Evolutionary conservation across 1,284 basidiomycete genomes (phyloP), one percentile per base, ranked within the genome.

Genomic region (Trichosporon faecale): DNA sequence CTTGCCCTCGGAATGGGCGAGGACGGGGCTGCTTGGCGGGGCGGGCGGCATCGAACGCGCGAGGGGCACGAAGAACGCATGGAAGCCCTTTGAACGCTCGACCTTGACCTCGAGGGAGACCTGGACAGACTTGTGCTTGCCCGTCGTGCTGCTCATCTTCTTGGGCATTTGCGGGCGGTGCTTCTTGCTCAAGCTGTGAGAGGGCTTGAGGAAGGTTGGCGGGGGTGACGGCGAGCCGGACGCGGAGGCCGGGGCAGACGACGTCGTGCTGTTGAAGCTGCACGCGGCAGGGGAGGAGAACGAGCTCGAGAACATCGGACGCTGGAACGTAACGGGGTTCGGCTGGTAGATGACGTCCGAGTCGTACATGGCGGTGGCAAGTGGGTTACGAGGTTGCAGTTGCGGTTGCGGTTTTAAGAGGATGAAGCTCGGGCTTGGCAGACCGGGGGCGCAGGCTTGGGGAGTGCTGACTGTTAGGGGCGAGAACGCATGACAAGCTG

Each of bases 31-130:
- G 52, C 73, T 76, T 4, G 81, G 81, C 23, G 81, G 81, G 5
- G 78, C 78, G 1, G 76, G 76, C 6, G 81, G 81, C 67, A 80
- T 66, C 35, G 65, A 60, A 14, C 73, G 70, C 6, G 75, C 77
- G 12, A 80, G 73, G 7, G 80, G 80, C 6, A 82, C 76, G 70
- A 81, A 81, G 73, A 80, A 79, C 21, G 78, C 77, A 46, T 80
- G 78, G 73, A 81, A 81, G 2, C 81, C 78, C 61, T 77, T 70
- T 21, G 78, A 75, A 29, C 76, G 74, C 68, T 81, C 79, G 65
- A 82, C 81, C 69, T 82, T 81, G 67, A 76, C 72, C 64, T 82
- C 79, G 40, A 82, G 76, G 1, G 75, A 72, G 64, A 77, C 70
- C 70, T 82, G 80, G 14, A 82, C 81, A 60, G 64, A 72, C 33